These are phyloP conservation scores for Ustilago nuda DNA, from an alignment of 1,284 basidiomycete genomes.

Conservation along the genomic window DNA sequence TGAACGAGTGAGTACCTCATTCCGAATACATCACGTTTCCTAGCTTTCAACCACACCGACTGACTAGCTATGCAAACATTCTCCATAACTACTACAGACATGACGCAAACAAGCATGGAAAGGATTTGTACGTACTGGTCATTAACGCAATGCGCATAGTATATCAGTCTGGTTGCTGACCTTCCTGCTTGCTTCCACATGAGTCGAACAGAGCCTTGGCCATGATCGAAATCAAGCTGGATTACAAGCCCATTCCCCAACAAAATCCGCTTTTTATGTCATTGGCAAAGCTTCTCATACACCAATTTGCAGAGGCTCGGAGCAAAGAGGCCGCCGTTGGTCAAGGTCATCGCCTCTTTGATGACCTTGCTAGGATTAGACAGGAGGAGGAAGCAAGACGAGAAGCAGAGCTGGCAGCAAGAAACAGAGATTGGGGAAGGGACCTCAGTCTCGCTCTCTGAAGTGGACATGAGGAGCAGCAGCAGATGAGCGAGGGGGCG, in stretches of 20 bases:
- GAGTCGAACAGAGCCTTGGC: neutral
- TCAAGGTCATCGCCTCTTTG: neutral
- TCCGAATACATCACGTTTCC: neutral
- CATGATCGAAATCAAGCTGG: too few relatives aligned
- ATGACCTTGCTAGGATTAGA: too few relatives aligned
- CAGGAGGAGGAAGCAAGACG: neutral
- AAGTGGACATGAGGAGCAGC: too few relatives aligned
- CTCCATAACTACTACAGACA: neutral
- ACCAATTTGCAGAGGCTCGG: neutral
- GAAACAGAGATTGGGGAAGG: neutral
- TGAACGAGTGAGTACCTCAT: neutral
- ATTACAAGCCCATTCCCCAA: too few relatives aligned
- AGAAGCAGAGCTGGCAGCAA: neutral
- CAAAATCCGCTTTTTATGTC: neutral
- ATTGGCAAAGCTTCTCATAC: neutral
- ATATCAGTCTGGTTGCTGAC: neutral
- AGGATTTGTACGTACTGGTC: neutral
- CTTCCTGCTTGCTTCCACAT: neutral
- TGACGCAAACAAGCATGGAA: neutral
- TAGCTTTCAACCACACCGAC: too few relatives aligned
- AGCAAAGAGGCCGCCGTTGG: neutral
- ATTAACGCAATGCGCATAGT: neutral
- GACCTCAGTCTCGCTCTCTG: neutral
- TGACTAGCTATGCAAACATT: neutral
- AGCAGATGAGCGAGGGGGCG: too few relatives aligned